These are phyloP conservation scores for Zea luxurians DNA, from an alignment of 176 grass and related monocot genomes.

Conservation along the genomic window DNA sequence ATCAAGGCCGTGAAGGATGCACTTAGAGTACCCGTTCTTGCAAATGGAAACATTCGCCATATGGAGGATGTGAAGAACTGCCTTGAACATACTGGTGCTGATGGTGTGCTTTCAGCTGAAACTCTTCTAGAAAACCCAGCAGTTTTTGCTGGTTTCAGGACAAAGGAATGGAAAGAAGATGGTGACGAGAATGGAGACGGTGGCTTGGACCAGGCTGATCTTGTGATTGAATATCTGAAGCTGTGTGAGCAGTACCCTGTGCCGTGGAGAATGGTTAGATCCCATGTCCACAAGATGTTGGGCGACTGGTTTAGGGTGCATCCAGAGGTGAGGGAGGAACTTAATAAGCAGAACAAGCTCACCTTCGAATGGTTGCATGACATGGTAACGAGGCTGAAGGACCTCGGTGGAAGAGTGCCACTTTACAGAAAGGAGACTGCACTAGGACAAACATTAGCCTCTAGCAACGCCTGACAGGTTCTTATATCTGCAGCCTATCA, in stretches of 20 bases:
- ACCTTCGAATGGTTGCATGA: conserved; percentile 82
- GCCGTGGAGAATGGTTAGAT: conserved; percentile 93
- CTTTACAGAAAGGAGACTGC: conserved; percentile 50
- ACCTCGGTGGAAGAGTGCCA: conserved; percentile 56
- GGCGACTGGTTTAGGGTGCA: conserved; percentile 85
- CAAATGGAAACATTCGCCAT: conserved; percentile 94
- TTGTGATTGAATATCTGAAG: conserved; percentile 80
- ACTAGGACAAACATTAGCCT: neutral
- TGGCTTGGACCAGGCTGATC: conserved; percentile 70
- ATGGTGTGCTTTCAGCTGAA: conserved; percentile 97
- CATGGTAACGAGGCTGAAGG: conserved; percentile 84
- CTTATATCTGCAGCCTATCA: neutral
- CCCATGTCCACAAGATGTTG: conserved; percentile 95
- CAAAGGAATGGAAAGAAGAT: conserved; percentile 70
- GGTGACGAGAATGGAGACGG: conserved; percentile 39
- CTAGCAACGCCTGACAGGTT: conserved; percentile 40
- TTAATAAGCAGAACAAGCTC: conserved; percentile 76
- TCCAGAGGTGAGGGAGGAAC: conserved; percentile 81
- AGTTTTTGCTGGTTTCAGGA: conserved; percentile 79
- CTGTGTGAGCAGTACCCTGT: conserved; percentile 90
- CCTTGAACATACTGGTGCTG: conserved; percentile 75
- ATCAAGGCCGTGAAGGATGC: conserved; percentile 89
- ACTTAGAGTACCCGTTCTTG: conserved; percentile 84
- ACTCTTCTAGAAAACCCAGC: conserved; percentile 91
- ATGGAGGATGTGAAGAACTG: conserved; percentile 72